Evolutionary conservation across 331 rosid species (phyloP), one percentile per base, ranked within the genome.

Genomic region (Ulmus americana): DNA sequence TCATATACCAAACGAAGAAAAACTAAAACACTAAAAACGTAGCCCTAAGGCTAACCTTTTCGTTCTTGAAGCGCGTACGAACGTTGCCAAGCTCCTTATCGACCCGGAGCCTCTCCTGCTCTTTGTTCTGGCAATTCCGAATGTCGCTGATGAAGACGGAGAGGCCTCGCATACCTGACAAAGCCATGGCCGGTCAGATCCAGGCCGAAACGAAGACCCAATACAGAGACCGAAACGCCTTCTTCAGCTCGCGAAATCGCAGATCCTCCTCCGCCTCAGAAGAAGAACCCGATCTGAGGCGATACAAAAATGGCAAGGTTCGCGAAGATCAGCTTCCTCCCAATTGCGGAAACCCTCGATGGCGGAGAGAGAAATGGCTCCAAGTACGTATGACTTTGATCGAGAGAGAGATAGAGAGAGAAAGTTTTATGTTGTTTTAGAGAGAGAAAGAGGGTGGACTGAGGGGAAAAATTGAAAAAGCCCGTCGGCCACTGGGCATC

Each of bases 121-220:
- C 99, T 78, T 94, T 94, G 78, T 94, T 94, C 80, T 71, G 99
- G 74, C 97, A 94, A 84, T 90, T 94, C 48, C 97, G 99, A 54
- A 94, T 44, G 79, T 94, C 97, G 80, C 99, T 94, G 69, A 94
- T 94, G 68, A 94, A 94, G 16, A 94, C 99, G 70, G 99, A 90
- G 73, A 94, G 95, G 39, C 99, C 99, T 79, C 99, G 72, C 99
- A 94, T 94, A 76, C 97, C 97, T 39, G 97, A 90, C 89, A 86
- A 81, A 70, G 99, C 92, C 99, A 94, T 94, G 79, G 60, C 79
- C 67, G 59, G 57, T 72, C 77, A 82, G 94, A 88, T 86, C 95
- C 75, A 61, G 35, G 35, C 4, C 35, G 4, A 28, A 28, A 28
- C 35, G 35, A 28, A 28, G 61, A 38, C 51, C 53, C 55, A 40